These are phyloP conservation scores for Pogostemon cablin DNA, from an alignment of 257 asterid species.

Conservation along the genomic window DNA sequence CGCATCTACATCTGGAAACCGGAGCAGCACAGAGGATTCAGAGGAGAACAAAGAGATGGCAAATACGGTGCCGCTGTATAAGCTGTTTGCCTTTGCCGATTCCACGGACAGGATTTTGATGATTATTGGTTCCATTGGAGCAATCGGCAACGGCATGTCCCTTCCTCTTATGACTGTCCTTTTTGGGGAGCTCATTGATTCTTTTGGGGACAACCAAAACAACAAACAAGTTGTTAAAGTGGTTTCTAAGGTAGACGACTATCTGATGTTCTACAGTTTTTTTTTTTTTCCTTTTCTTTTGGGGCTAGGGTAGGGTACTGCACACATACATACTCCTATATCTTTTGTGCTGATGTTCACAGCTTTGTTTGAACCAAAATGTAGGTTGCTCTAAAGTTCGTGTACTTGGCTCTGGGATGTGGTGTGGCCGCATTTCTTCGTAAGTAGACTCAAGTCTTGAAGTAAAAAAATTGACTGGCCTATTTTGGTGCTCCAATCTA, in stretches of 20 bases:
- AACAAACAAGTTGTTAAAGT: conserved; percentile 37
- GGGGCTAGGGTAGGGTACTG: too few species aligned
- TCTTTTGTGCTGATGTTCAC: background rate
- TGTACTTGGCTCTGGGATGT: conserved; percentile 57
- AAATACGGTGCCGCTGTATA: conserved; percentile 49
- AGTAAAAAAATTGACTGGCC: too few species aligned
- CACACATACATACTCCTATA: background rate
- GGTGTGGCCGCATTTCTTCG: conserved; percentile 71
- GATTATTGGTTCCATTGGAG: conserved; percentile 59
- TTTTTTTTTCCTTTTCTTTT: too few species aligned
- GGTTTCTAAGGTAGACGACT: conserved; percentile 54
- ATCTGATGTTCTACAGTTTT: too few species aligned
- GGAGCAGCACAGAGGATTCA: background rate
- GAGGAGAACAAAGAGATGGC: conserved; percentile 24
- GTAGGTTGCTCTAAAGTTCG: conserved; percentile 61
- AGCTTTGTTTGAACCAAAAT: background rate
- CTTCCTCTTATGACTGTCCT: conserved; percentile 55
- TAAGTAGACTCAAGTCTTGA: conserved; percentile 34
- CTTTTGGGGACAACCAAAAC: conserved; percentile 54
- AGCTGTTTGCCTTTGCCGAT: conserved; percentile 66
- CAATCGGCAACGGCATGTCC: conserved; percentile 55
- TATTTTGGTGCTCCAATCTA: too few species aligned
- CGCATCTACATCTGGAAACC: conserved; percentile 3
- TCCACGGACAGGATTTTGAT: conserved; percentile 52
- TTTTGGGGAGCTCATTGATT: conserved; percentile 57